A percentile compares a stretch with the other conserved stretches of the same genome.
phyloP scores from a whole-genome alignment of 2,329 filamentous ascomycete genomes.

The Cladosporium phlei region DNA sequence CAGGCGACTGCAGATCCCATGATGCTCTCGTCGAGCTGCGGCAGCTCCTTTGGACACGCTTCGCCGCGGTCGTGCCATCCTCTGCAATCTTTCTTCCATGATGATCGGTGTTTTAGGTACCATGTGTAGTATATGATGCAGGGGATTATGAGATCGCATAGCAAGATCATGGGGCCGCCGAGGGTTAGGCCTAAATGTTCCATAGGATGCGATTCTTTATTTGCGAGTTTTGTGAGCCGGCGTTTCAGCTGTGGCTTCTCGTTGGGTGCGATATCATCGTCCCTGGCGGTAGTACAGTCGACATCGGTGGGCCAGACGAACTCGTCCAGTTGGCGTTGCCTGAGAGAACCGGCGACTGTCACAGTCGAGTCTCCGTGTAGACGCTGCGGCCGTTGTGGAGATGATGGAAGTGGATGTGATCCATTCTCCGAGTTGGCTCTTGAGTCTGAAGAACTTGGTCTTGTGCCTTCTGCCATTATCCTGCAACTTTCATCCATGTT shows the following conservation, averaged over 20 bases:
- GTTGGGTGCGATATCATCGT: neutral
- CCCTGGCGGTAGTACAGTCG: neutral
- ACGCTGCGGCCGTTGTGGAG: conserved; percentile 3
- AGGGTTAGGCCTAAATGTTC: conserved; percentile 27
- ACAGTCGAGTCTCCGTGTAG: conserved; percentile 4
- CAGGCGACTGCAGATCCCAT: conserved; percentile 27
- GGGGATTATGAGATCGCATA: conserved; percentile 30
- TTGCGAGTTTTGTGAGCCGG: conserved; percentile 14
- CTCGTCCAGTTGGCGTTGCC: conserved; percentile 1
- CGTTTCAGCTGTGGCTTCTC: conserved; percentile 8
- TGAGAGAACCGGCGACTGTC: conserved; percentile 1
- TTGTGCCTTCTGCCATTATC: neutral
- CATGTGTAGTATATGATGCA: conserved; percentile 32
- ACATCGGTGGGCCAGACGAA: neutral
- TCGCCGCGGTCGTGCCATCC: conserved; percentile 18
- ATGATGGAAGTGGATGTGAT: neutral
- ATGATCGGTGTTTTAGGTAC: conserved; percentile 20
- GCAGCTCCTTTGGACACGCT: conserved; percentile 20
- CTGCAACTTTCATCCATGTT: neutral
- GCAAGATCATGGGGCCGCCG: conserved; percentile 27
- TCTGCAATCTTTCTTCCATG: conserved; percentile 19
- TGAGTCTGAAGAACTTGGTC: neutral
- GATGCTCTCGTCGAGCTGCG: conserved; percentile 27
- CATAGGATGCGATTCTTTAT: conserved; percentile 18
- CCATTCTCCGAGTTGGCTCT: neutral